Evolutionary conservation across 129 eudicot genomes (phyloP).

Genomic region (Chrysanthemum seticuspe): DNA sequence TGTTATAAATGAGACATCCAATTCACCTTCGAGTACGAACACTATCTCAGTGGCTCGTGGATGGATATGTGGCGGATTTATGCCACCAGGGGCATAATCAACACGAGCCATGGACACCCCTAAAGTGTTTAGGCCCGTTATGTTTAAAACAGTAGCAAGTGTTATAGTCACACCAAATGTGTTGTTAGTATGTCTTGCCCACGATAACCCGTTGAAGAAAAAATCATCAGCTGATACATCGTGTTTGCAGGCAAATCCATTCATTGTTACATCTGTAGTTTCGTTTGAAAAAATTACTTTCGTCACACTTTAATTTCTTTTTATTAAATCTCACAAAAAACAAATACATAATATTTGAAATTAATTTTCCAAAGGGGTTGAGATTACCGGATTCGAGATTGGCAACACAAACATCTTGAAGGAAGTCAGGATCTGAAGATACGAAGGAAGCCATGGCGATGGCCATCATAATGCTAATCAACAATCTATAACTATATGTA

Average conservation of each 20-base stretch:
- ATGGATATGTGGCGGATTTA: slow-evolving; percentile 40
- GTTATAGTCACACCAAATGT: neutral
- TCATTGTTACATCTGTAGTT: slow-evolving; percentile 6
- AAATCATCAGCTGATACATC: slow-evolving; percentile 12
- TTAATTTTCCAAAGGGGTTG: neutral
- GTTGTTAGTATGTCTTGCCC: slow-evolving; percentile 10
- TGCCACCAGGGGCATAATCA: slow-evolving; percentile 74
- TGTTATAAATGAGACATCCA: slow-evolving; percentile 71
- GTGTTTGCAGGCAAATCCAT: slow-evolving; percentile 14
- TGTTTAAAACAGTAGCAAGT: slow-evolving; percentile 47
- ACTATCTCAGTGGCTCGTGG: slow-evolving; percentile 83
- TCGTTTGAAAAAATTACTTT: neutral
- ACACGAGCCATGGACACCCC: slow-evolving; percentile 72
- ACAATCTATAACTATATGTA: neutral
- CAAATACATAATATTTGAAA: neutral
- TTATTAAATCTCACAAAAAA: neutral
- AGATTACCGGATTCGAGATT: slow-evolving; percentile 52
- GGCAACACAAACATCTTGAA: slow-evolving; percentile 79
- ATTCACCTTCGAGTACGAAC: slow-evolving; percentile 60
- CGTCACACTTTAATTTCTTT: too few species aligned
- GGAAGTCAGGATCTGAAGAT: slow-evolving; percentile 63
- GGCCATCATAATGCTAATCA: slow-evolving; percentile 5
- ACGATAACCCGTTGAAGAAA: slow-evolving; percentile 11
- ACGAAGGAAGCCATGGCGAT: slow-evolving; percentile 12
- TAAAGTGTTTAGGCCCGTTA: slow-evolving; percentile 71